These are phyloP conservation scores for Purshia tridentata DNA, from an alignment of 306 rosid species.

Conservation along the genomic window DNA sequence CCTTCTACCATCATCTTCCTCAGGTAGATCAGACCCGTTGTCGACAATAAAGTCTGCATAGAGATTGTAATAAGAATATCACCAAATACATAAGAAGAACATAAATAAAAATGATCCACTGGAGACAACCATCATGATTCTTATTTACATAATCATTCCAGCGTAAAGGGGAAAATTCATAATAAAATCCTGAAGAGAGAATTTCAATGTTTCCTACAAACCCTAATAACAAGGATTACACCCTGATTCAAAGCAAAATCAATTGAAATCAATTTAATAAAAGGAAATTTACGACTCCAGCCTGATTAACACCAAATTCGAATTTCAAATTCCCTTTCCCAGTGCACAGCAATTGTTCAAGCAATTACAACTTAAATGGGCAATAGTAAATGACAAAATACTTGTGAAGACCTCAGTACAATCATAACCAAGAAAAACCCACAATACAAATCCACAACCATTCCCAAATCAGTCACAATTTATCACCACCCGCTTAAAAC, in stretches of 20 bases:
- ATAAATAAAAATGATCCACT: not conserved
- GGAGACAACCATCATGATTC: not conserved
- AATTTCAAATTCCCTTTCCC: too few relatives aligned
- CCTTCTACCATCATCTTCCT: conserved; percentile 71
- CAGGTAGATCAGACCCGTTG: conserved; percentile 56
- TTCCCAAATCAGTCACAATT: not conserved
- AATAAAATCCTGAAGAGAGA: not conserved
- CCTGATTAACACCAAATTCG: not conserved
- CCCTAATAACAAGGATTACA: not conserved
- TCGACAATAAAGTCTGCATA: conserved; percentile 74
- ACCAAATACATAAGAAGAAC: not conserved
- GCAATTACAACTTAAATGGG: not conserved
- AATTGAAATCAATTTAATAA: not conserved
- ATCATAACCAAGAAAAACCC: not conserved
- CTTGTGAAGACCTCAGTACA: not conserved
- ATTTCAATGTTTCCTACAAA: not conserved
- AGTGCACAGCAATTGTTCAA: not conserved
- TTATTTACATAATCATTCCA: not conserved
- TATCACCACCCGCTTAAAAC: not conserved
- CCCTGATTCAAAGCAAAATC: not conserved
- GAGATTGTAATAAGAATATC: not conserved
- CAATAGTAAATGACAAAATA: not conserved
- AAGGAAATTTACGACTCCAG: not conserved
- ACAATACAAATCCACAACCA: not conserved
- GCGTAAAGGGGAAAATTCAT: not conserved